A percentile compares a stretch with the other conserved stretches of the same genome.
Evolutionary conservation across 768 basidiomycete genomes (phyloP).

Genomic region (Tricholoma matsutake): DNA sequence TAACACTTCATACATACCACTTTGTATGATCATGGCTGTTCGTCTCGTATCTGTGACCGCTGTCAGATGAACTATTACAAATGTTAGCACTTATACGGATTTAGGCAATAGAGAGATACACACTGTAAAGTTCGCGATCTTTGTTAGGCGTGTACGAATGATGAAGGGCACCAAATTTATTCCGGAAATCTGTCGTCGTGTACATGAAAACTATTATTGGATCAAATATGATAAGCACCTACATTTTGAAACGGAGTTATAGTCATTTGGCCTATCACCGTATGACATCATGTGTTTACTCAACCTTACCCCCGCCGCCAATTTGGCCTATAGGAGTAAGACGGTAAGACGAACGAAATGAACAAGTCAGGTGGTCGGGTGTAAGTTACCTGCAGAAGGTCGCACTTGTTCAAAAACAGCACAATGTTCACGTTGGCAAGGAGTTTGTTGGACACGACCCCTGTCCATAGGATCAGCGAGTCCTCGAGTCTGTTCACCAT

Average conservation of each 20-base stretch:
- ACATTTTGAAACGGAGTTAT: constrained; percentile 75
- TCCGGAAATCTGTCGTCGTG: constrained; percentile 56
- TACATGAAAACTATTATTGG: background rate
- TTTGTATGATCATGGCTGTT: constrained; percentile 70
- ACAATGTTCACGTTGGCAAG: constrained; percentile 75
- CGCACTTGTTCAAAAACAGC: constrained; percentile 80
- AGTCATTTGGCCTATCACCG: constrained; percentile 76
- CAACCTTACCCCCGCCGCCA: constrained; percentile 72
- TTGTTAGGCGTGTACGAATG: constrained; percentile 66
- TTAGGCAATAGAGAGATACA: constrained; percentile 20
- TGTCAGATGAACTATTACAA: constrained; percentile 64
- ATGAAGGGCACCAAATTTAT: constrained; percentile 70
- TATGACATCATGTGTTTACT: constrained; percentile 69
- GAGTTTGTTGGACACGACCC: constrained; percentile 68
- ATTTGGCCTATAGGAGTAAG: constrained; percentile 50
- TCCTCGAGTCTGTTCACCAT: constrained; percentile 78
- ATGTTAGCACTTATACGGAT: constrained; percentile 2
- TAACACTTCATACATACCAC: constrained; percentile 45
- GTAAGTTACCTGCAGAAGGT: constrained; percentile 70
- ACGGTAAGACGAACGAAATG: background rate
- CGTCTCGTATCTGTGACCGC: constrained; percentile 78
- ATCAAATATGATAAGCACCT: constrained; percentile 16
- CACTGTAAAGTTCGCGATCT: constrained; percentile 71
- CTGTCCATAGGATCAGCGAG: constrained; percentile 72
- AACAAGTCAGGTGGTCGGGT: constrained; percentile 8